Percentiles rank a stretch among this genome's conserved stretches.
These are phyloP conservation scores for Geranomyces variabilis DNA, from an alignment of 192 early-diverging fungal species.

Conservation along the genomic window DNA sequence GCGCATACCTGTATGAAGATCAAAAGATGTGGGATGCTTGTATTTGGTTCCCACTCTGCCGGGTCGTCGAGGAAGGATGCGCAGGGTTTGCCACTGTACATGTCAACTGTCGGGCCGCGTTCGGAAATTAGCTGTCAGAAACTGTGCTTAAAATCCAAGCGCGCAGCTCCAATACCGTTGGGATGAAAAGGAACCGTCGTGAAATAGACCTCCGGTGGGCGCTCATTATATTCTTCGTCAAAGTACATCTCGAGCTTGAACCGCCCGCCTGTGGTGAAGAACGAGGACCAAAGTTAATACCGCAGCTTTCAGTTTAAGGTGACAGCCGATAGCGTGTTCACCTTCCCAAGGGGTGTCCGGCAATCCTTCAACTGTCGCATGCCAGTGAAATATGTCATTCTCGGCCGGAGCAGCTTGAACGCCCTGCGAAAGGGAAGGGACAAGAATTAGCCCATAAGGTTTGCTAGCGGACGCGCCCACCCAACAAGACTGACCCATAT, in stretches of 20 bases:
- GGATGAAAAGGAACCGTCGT: conserved; percentile 62
- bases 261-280: conserved; percentile 29
- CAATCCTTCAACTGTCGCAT: conserved; percentile 45
- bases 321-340: neutral
- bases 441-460: no score
- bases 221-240: conserved; percentile 49
- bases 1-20: conserved; percentile 45
- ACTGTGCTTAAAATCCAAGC: neutral
- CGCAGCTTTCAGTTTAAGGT: neutral
- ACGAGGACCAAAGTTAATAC: no score
- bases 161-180: conserved; percentile 25
- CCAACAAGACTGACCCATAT: no score
- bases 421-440: conserved; percentile 31
- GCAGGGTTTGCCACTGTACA: conserved; percentile 49
- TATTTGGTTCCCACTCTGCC: conserved; percentile 42
- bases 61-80: conserved; percentile 41
- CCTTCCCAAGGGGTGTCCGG: conserved; percentile 55
- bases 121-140: neutral
- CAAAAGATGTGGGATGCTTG: conserved; percentile 38
- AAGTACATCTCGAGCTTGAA: conserved; percentile 52
- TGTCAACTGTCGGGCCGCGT: conserved; percentile 39
- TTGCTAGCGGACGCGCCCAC: neutral
- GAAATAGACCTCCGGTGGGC: conserved; percentile 52
- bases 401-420: conserved; percentile 31
- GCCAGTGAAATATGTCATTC: conserved; percentile 52